phyloP scores from a whole-genome alignment of 441 rosid genomes.

The Arabidopsis lyrata region DNA sequence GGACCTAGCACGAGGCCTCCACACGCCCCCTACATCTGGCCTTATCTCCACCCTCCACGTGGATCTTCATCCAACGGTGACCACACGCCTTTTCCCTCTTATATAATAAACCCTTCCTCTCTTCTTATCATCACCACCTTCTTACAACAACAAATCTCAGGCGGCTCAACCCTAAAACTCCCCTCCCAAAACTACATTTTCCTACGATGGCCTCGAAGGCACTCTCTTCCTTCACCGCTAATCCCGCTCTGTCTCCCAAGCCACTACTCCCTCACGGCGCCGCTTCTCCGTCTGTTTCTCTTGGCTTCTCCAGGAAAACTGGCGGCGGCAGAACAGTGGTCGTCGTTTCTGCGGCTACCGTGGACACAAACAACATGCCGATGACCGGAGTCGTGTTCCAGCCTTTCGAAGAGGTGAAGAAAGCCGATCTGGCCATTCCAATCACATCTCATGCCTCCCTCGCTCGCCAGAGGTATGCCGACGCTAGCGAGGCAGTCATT shows the following conservation, averaged over 20 bases:
- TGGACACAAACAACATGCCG: constrained; percentile 46
- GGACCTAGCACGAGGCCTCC: constrained; percentile 69
- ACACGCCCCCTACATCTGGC: constrained; percentile 71
- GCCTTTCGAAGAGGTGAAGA: constrained; percentile 51
- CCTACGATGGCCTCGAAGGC: constrained; percentile 38
- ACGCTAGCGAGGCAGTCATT: constrained; percentile 40
- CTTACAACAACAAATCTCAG: neutral
- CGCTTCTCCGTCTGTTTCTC: constrained; percentile 21
- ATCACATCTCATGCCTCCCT: constrained; percentile 46
- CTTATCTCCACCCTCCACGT: constrained; percentile 40
- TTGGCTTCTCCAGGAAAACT: constrained; percentile 8
- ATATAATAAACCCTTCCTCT: constrained; percentile 27
- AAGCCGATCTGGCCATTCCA: constrained; percentile 47
- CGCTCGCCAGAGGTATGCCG: constrained; percentile 46
- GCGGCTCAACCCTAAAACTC: neutral
- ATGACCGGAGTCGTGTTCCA: constrained; percentile 50
- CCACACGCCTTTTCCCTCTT: constrained; percentile 39
- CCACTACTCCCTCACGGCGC: constrained; percentile 31
- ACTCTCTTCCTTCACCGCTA: constrained; percentile 32
- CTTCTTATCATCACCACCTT: neutral
- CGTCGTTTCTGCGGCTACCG: constrained; percentile 34
- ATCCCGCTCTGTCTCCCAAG: constrained; percentile 17
- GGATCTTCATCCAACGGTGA: constrained; percentile 51
- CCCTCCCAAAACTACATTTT: neutral
- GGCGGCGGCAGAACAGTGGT: constrained; percentile 20